Evolutionary conservation across 345 rosid species (phyloP), one percentile per base, ranked within the genome.

Genomic region (Jatropha curcas): DNA sequence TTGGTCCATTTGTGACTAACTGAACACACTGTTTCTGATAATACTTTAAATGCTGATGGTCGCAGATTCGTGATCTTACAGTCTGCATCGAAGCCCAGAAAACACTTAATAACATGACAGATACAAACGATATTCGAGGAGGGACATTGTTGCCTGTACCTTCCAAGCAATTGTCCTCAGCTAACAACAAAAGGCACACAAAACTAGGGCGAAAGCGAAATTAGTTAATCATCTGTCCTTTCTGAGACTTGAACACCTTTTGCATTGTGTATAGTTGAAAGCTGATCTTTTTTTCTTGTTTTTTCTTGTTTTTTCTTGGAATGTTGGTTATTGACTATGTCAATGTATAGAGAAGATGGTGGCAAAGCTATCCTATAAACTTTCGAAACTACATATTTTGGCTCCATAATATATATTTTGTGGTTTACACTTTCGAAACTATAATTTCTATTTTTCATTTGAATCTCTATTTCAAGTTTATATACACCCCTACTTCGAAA

Each of bases 11-110:
- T 33, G 37, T n/a, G 8, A 9, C n/a, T 27, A 14, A 25, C 65
- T 69, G 59, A 73, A 34, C 64, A 50, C 19, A 48, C 33, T n/a
- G 9, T 55, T n/a, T 71, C 61, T 59, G 37, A 37, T 27, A 30
- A 46, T 30, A 72, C 31, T 53, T 51, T 5, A 48, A n/a, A 25
- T 5, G 24, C 37, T 58, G 50, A 56, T 56, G n/a, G 25, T 74
- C 33, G 53, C 89, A 94, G 99, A 84, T 92, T 60, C 84, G 98
- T 72, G 98, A 95, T 76, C 83, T 95, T 55, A 92, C 72, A 7
- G 84, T 91, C 22, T 88, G 87, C 72, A 70, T 90, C 1, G 89
- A 85, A 87, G 94, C 96, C 52, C 93, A 95, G 81, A 91, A 89
- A 76, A 90, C 90, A 0, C 77, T 92, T 2, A 48, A 51, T 70